Evolutionary conservation across 75 land plant genomes (phyloP).

Genomic region (Pinus tabuliformis): DNA sequence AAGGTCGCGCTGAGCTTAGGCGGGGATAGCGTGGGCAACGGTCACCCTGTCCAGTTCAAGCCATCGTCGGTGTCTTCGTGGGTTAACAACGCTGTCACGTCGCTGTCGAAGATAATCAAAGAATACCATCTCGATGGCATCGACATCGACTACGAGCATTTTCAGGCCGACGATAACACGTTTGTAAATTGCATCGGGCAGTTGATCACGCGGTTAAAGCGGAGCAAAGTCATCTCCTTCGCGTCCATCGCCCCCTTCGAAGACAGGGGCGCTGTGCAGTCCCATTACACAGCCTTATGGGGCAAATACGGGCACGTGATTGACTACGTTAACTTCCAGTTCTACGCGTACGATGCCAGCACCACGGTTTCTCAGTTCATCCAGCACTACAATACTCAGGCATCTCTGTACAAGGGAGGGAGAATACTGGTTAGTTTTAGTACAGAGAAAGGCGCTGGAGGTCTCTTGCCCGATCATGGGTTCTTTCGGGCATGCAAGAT

Average conservation of each 20-base stretch:
- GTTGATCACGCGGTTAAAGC: slow-evolving; percentile 27
- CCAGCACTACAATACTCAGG: slow-evolving; percentile 15
- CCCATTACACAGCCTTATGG: slow-evolving; percentile 11
- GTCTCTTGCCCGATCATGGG: slow-evolving; percentile 12
- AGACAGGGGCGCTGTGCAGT: slow-evolving; percentile 14
- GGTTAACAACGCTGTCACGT: slow-evolving; percentile 31
- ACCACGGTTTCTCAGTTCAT: slow-evolving; percentile 26
- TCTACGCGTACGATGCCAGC: slow-evolving; percentile 9
- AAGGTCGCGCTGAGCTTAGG: slow-evolving; percentile 39
- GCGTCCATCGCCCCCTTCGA: slow-evolving; percentile 41
- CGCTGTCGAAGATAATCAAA: slow-evolving; percentile 27
- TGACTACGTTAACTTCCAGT: slow-evolving; percentile 26
- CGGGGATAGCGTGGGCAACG: slow-evolving; percentile 19
- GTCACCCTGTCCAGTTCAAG: slow-evolving; percentile 10
- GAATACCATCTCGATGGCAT: slow-evolving; percentile 37
- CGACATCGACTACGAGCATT: slow-evolving; percentile 57
- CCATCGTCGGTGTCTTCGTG: slow-evolving; percentile 30
- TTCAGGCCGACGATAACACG: slow-evolving; percentile 17
- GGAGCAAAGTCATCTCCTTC: slow-evolving; percentile 17
- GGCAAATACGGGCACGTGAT: slow-evolving; percentile 1
- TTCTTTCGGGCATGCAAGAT: slow-evolving; percentile 11
- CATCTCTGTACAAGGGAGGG: slow-evolving; percentile 19
- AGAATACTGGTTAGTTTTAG: slow-evolving; percentile 31
- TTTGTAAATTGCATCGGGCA: slow-evolving; percentile 36
- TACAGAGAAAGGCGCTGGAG: slow-evolving; percentile 8